Evolutionary conservation across 345 rosid genomes (phyloP).

Genomic region (Pistacia atlantica): DNA sequence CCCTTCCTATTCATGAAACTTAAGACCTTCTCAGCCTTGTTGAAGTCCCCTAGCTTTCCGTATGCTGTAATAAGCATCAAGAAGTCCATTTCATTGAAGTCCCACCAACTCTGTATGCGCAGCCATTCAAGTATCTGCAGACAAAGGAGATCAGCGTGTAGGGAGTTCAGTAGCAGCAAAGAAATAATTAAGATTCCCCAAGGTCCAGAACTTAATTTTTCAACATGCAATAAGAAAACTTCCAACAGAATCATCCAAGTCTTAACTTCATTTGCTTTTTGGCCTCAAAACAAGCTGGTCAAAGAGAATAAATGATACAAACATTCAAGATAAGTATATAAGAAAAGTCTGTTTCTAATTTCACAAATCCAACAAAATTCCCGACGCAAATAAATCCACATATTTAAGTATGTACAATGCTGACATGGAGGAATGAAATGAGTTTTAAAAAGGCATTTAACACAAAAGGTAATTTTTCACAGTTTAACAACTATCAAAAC

Average conservation of each 20-base stretch:
- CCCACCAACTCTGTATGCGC: slow-evolving; percentile 82
- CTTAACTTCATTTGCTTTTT: background rate
- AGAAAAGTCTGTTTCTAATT: background rate
- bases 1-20: slow-evolving; percentile 71
- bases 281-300: background rate
- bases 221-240: background rate
- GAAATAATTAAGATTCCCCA: no score
- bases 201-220: background rate
- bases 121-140: slow-evolving; percentile 94
- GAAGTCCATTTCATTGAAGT: slow-evolving; percentile 84
- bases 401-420: background rate
- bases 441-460: background rate
- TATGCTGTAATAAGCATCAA: slow-evolving; percentile 86
- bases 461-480: no score
- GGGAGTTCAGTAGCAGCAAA: background rate
- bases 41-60: slow-evolving; percentile 90
- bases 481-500: no score
- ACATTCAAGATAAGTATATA: background rate
- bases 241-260: background rate
- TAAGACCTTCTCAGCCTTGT: slow-evolving; percentile 75
- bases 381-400: background rate
- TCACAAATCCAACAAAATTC: background rate
- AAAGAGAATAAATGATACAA: background rate
- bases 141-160: slow-evolving; percentile 17
- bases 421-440: background rate